phyloP scores from a whole-genome alignment of 331 rosid genomes.

The Quercus lobata region DNA sequence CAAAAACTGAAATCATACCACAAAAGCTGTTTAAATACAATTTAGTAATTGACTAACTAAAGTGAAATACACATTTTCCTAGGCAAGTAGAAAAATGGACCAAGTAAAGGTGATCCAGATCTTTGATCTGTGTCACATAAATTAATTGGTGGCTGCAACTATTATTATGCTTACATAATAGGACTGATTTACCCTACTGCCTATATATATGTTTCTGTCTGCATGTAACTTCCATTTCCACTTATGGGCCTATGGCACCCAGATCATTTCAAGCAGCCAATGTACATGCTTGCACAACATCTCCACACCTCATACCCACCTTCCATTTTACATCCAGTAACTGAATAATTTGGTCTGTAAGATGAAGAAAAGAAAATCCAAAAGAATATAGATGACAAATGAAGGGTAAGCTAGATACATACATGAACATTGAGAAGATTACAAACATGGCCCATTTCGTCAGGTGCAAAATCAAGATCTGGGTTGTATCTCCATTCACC shows the following conservation, averaged over 20 bases:
- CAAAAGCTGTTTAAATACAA: neutral
- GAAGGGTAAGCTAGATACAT: slow-evolving; percentile 18
- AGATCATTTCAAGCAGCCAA: neutral
- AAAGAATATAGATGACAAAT: slow-evolving; percentile 9
- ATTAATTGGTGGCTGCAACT: neutral
- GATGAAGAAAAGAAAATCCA: neutral
- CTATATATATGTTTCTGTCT: neutral
- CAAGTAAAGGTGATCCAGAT: neutral
- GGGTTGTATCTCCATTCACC: slow-evolving; percentile 73
- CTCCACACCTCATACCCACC: neutral
- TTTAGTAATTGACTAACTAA: neutral
- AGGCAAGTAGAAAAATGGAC: neutral
- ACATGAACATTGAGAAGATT: slow-evolving; percentile 87
- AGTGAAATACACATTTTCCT: neutral
- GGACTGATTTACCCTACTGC: neutral
- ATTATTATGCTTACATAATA: neutral
- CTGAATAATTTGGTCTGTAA: neutral
- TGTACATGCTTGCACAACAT: neutral
- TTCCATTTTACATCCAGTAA: neutral
- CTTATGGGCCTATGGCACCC: neutral
- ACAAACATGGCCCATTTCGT: slow-evolving; percentile 71
- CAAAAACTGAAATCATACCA: neutral
- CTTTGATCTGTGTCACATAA: neutral
- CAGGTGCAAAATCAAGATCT: slow-evolving; percentile 69
- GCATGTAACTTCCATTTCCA: neutral